phyloP scores from a whole-genome alignment of 208 protist species.

The Trypanosoma boissoni region DNA sequence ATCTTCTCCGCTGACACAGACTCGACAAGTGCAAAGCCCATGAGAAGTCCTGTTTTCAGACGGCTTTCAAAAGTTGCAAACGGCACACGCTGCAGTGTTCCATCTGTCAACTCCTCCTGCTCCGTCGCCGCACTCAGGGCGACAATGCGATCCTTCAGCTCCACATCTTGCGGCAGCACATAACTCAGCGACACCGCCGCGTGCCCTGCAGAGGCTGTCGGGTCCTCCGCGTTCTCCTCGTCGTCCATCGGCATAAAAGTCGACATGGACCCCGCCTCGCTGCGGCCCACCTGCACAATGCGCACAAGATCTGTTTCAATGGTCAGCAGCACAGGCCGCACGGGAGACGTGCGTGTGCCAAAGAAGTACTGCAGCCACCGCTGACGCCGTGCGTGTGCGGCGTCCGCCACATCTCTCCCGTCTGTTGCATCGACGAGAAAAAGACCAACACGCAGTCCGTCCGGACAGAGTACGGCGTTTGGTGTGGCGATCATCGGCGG shows the following conservation, averaged over 20 bases:
- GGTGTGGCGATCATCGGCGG: slow-evolving; percentile 19
- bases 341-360: slow-evolving; percentile 36
- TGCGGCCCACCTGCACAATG: slow-evolving; percentile 40
- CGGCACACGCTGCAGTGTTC: slow-evolving; percentile 40
- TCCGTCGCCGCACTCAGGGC: slow-evolving; percentile 55
- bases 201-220: too few relatives aligned
- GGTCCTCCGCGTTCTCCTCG: too few relatives aligned
- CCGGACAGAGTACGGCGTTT: slow-evolving; percentile 24
- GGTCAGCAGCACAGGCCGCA: slow-evolving; percentile 42
- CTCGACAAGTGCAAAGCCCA: slow-evolving; percentile 66
- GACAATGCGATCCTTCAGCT: slow-evolving; percentile 52
- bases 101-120: slow-evolving; percentile 40
- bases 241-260: slow-evolving; percentile 73
- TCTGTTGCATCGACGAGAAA: slow-evolving; percentile 50
- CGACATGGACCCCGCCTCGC: slow-evolving; percentile 34
- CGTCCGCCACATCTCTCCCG: slow-evolving; percentile 5
- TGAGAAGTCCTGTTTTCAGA: slow-evolving; percentile 31
- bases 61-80: slow-evolving; percentile 45
- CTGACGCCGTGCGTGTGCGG: slow-evolving; percentile 20
- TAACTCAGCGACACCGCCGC: slow-evolving; percentile 48
- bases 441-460: slow-evolving; percentile 33
- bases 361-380: slow-evolving; percentile 75
- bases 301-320: slow-evolving; percentile 35
- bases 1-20: slow-evolving; percentile 34
- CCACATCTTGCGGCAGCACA: slow-evolving; percentile 41